Base-by-base conservation (phyloP, 352 stramenopile genomes). In the Pythium phragmiticola region DNA sequence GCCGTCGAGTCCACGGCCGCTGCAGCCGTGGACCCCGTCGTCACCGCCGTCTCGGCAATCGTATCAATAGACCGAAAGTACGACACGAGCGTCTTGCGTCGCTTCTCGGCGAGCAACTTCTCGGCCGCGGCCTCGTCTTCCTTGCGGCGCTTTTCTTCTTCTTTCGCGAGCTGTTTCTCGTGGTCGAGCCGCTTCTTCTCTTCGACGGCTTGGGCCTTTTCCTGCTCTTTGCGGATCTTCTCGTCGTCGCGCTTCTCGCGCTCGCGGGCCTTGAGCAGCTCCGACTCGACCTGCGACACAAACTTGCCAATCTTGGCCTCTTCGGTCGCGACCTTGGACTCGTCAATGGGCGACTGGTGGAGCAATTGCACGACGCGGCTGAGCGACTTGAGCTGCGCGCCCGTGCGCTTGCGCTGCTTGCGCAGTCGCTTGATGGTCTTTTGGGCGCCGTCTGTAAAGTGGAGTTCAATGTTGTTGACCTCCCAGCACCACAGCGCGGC, bases 401-500 rank as follows among this genome's bases (percentile, higher is more conserved):
- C 83, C 3, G 89, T 72, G 28, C 87, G 83, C 50, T 89, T 90
- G 33, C 87, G 84, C 57, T 95, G 71, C 69, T 90, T 93, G 7
- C 84, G 83, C 70, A 92, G 75, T 1, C 82, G 83, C 53, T 90
- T 91, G 43, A 95, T 86, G 3, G 64, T 80, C 63, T 92, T 92
- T 42, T 88, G 79, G 7, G 78, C 69, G 23, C 90, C 83, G 4
- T 89, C 76, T 1, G 36, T 59, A 52, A 93, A 95, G 41, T 85
- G 87, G 28, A 80, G 79, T 7, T 95, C 84, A 21, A 90, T 39
- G 42, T 73, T 90, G 16, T 82, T 84, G 0, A 96, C 80, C 45
- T 96, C 87, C 87, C 87, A 96, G 17, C 85, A 74, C 84, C 84
- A 96, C 56, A 96, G 64, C 46, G 84, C 85, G n/a, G 82, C 79